A percentile compares a stretch with the other conserved stretches of the same genome.
Evolutionary conservation across 257 asterid genomes (phyloP).

Genomic region (Solanum pinnatisectum): DNA sequence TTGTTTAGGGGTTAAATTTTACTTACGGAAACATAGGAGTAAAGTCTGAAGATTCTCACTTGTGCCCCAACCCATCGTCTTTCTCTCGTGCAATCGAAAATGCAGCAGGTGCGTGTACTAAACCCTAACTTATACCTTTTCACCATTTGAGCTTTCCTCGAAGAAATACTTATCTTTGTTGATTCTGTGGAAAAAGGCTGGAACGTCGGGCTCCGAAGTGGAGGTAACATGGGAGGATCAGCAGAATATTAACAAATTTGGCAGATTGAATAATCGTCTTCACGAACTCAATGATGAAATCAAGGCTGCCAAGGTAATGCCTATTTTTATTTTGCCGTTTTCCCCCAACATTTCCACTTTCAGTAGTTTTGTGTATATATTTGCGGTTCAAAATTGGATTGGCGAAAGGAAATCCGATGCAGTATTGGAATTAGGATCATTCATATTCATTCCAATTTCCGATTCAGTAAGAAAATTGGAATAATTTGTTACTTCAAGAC

Average conservation of each 20-base stretch:
- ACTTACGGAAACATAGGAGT: background rate
- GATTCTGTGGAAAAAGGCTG: constrained; percentile 29
- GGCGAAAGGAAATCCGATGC: background rate
- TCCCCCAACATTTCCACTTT: background rate
- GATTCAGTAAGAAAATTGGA: background rate
- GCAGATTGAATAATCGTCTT: constrained; percentile 75
- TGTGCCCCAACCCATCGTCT: background rate
- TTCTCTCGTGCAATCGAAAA: background rate
- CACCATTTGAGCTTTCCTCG: background rate
- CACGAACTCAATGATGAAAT: constrained; percentile 92
- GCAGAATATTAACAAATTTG: constrained; percentile 87
- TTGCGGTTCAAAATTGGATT: background rate
- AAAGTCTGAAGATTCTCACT: background rate
- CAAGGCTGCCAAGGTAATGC: constrained; percentile 67
- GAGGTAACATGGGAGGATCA: constrained; percentile 98
- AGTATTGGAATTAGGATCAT: background rate
- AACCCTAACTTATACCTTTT: background rate
- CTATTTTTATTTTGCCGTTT: background rate
- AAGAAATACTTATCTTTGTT: background rate
- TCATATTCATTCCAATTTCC: background rate
- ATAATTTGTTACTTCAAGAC: background rate
- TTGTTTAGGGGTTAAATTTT: background rate
- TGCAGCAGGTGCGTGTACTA: constrained; percentile 10
- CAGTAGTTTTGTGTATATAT: background rate
- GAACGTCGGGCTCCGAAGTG: constrained; percentile 55